Evolutionary conservation across 495 filamentous ascomycete species (phyloP).

Genomic region (Aspergillus biplanus): DNA sequence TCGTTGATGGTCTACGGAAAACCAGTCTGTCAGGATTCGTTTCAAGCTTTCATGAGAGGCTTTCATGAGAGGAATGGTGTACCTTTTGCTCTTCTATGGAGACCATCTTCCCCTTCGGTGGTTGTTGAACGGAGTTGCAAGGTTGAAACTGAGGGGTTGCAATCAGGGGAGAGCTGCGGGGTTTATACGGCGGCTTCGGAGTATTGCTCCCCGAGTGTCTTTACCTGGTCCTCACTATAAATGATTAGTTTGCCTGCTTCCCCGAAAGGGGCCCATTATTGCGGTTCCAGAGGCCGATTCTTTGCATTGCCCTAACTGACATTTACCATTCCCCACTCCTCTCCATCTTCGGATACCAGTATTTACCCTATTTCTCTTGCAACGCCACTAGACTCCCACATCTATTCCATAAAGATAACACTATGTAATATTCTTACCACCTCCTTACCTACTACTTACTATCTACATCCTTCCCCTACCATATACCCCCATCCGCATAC

Average conservation of each 20-base stretch:
- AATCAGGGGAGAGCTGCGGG: not conserved
- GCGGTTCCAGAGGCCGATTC: not conserved
- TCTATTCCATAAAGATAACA: no score
- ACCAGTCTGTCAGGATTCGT: not conserved
- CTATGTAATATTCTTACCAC: no score
- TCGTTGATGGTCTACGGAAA: slow-evolving; percentile 32
- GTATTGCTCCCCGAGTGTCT: no score
- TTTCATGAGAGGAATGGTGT: not conserved
- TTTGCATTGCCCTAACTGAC: not conserved
- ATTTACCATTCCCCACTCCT: not conserved
- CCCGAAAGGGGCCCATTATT: no score
- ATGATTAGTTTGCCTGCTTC: no score
- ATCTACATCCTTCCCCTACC: no score
- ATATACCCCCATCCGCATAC: no score
- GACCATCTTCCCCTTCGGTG: not conserved
- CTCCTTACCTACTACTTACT: no score
- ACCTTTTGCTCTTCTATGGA: slow-evolving; percentile 12
- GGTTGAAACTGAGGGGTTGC: not conserved
- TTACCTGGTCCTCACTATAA: no score
- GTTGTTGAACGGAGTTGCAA: not conserved
- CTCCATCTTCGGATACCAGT: not conserved
- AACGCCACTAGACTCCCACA: not conserved
- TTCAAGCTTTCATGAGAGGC: not conserved
- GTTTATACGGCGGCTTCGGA: not conserved
- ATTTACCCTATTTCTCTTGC: not conserved